Base-by-base conservation (phyloP, 176 grass and related monocot species). In the Chloris gayana region DNA sequence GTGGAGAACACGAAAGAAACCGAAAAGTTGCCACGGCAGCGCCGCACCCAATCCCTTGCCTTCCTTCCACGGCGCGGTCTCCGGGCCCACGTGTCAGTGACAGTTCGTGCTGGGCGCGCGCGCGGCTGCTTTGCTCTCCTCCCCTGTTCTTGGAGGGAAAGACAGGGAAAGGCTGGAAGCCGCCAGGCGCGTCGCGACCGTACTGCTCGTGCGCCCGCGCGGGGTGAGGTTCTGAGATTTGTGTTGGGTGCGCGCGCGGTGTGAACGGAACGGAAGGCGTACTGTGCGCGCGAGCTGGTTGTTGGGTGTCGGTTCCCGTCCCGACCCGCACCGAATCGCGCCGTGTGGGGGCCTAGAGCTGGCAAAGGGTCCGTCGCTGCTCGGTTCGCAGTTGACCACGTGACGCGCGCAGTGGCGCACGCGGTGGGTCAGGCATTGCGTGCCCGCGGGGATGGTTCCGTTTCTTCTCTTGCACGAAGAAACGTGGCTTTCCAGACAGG, bases 121-220 rank as follows among this genome's bases (percentile, higher is more conserved):
- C n/a, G n/a, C n/a, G n/a, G n/a, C n/a, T n/a, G n/a, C n/a, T n/a
- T n/a, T n/a, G n/a, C 1, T 1, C 76, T 54, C n/a, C 15, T 85
- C 87, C 87, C 5, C 67, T 77, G 37, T 42, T 85, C 83, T 89
- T 85, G 87, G 87, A 85, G 79, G 58, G 83, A 44, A 89, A 85
- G 83, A 85, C 77, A 89, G 72, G 47, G 37, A 9, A 18, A 10
- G 69, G 25, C 24, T 1, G 37, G 67, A 14, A 13, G 24, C 5
- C 15, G 26, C 46, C 69, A 29, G 15, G 42, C 38, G 41, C 7
- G 66, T 68, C 35, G 65, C 22, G 53, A 12, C 37, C 12, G 39
- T 15, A 22, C 50, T 25, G 54, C 54, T 24, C 19, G 71, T 21
- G 62, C 62, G 62, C 62, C 30, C 22, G 31, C 30, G 27, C n/a